Evolutionary conservation across 148 eudicot genomes (phyloP).

Genomic region (Camellia granthamiana): DNA sequence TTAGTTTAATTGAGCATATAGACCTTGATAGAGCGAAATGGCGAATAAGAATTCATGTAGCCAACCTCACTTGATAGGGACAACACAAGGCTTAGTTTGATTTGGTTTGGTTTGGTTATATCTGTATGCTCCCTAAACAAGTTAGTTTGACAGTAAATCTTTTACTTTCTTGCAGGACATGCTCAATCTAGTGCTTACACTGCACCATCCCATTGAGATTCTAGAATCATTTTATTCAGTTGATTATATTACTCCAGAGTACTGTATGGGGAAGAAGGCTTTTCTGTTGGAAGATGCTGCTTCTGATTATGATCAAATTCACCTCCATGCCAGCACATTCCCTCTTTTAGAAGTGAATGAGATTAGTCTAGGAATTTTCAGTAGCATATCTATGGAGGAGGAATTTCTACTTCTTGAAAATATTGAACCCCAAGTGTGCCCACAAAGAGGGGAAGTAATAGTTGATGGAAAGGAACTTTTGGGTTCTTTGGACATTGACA

Average conservation of each 20-base stretch:
- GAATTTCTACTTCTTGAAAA: conserved; percentile 40
- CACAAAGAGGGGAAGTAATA: conserved; percentile 29
- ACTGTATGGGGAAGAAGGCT: conserved; percentile 33
- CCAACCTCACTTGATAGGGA: too few species aligned
- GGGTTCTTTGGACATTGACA: conserved; percentile 43
- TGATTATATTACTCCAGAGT: conserved; percentile 39
- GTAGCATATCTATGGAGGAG: conserved; percentile 27
- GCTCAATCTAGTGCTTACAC: conserved; percentile 27
- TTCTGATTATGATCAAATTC: conserved; percentile 28
- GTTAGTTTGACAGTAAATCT: not conserved
- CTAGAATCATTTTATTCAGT: conserved; percentile 46
- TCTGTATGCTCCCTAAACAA: not conserved
- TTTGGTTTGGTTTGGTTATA: not conserved
- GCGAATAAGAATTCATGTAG: too few species aligned
- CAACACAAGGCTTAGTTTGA: too few species aligned
- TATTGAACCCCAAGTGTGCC: conserved; percentile 35
- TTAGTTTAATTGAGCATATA: too few species aligned
- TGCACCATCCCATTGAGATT: conserved; percentile 37
- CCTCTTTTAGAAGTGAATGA: conserved; percentile 79
- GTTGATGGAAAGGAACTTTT: conserved; percentile 41
- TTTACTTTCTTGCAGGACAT: conserved; percentile 46
- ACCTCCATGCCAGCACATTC: conserved; percentile 27
- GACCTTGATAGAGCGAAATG: too few species aligned
- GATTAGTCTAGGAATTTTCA: conserved; percentile 42
- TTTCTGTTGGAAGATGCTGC: conserved; percentile 39